A percentile compares a stretch with the other conserved stretches of the same genome.
Conservation (phyloP, 257 asterid species). For the Anisodus acutangulus region DNA sequence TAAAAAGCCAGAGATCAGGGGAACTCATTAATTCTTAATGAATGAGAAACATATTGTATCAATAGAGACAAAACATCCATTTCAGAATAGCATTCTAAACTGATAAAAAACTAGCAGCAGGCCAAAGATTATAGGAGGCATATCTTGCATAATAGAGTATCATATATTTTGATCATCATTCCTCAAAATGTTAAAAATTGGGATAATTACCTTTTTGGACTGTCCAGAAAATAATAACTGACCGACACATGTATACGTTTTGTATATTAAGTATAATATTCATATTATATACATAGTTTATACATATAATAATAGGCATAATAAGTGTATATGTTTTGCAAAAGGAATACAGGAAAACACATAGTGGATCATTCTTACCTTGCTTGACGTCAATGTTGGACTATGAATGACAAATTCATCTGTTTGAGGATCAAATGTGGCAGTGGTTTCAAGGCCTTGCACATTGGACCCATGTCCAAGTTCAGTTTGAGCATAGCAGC, state of each 20-base stretch:
- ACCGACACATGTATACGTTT: no score
- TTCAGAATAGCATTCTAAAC: not conserved
- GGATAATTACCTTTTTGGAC: no score
- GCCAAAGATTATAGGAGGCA: not conserved
- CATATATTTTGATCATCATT: constrained; percentile 1
- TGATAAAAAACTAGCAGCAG: not conserved
- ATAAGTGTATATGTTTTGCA: not conserved
- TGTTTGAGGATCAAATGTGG: constrained; percentile 88
- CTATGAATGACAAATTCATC: constrained; percentile 94
- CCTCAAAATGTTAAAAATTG: not conserved
- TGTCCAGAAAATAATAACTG: no score
- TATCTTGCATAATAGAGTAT: not conserved
- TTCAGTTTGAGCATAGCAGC: constrained; percentile 99
- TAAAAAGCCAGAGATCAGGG: constrained; percentile 33
- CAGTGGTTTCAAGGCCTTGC: constrained; percentile 98
- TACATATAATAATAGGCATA: no score
- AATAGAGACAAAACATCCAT: not conserved
- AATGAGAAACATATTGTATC: not conserved
- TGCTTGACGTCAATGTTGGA: constrained; percentile 98
- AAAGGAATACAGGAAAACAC: not conserved
- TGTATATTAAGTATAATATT: no score
- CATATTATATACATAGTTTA: no score
- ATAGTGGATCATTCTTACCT: constrained; percentile 53
- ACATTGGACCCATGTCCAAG: constrained; percentile 99
- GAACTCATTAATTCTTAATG: not conserved